Conservation (phyloP, 2,329 filamentous ascomycete species). For the Alternaria consortialis region DNA sequence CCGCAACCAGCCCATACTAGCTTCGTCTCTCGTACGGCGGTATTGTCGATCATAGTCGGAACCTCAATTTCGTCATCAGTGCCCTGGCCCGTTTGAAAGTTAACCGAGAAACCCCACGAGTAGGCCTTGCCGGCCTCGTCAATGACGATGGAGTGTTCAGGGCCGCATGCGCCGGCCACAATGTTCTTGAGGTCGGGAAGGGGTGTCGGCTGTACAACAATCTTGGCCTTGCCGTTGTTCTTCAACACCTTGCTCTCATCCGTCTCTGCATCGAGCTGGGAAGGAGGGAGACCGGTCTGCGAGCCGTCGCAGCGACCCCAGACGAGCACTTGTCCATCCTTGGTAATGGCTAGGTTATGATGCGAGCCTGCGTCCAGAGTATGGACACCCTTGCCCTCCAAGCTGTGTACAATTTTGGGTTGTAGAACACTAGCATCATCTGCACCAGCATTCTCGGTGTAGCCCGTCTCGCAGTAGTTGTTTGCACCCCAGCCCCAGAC, state of each 20-base stretch:
- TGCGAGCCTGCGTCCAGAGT: slow-evolving; percentile 77
- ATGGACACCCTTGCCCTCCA: slow-evolving; percentile 70
- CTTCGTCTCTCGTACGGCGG: slow-evolving; percentile 77
- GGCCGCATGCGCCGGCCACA: slow-evolving; percentile 67
- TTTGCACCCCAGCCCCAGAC: slow-evolving; percentile 88
- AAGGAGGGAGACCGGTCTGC: slow-evolving; percentile 58
- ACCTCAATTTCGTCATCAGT: slow-evolving; percentile 79
- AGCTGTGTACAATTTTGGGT: slow-evolving; percentile 67
- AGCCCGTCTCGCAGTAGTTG: slow-evolving; percentile 83
- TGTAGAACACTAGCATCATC: slow-evolving; percentile 77
- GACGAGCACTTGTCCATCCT: slow-evolving; percentile 63
- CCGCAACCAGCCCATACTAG: slow-evolving; percentile 84
- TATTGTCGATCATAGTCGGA: slow-evolving; percentile 85
- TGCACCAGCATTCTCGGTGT: slow-evolving; percentile 69
- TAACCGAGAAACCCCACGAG: slow-evolving; percentile 82
- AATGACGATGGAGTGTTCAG: slow-evolving; percentile 78
- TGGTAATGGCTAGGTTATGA: slow-evolving; percentile 71
- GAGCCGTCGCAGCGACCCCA: slow-evolving; percentile 69
- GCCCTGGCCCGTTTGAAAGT: slow-evolving; percentile 82
- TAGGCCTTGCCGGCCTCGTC: slow-evolving; percentile 74
- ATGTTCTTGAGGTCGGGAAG: slow-evolving; percentile 68
- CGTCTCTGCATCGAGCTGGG: slow-evolving; percentile 37
- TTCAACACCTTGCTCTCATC: slow-evolving; percentile 58
- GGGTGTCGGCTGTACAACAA: slow-evolving; percentile 71
- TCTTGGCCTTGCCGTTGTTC: slow-evolving; percentile 71